Evolutionary conservation across 768 basidiomycete species (phyloP).

Genomic region (Tephrocybe rancida): DNA sequence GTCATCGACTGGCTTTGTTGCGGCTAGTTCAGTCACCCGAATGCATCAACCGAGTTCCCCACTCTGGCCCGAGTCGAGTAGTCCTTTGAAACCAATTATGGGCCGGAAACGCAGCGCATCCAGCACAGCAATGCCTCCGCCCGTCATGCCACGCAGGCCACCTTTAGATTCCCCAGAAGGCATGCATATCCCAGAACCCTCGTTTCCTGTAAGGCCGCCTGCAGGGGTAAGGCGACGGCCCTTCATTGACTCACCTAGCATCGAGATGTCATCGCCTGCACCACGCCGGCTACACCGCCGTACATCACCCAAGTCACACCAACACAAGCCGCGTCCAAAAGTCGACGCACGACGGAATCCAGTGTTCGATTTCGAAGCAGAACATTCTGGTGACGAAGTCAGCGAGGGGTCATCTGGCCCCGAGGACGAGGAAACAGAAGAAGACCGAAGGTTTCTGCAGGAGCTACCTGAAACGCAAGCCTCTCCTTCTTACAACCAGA

Average conservation of each 20-base stretch:
- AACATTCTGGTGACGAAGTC: slow-evolving; percentile 80
- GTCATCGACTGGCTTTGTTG: slow-evolving; percentile 19
- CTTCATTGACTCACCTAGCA: slow-evolving; percentile 26
- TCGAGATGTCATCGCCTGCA: slow-evolving; percentile 30
- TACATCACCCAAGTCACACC: slow-evolving; percentile 30
- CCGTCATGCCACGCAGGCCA: slow-evolving; percentile 21
- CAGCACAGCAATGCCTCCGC: slow-evolving; percentile 28
- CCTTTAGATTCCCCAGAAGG: slow-evolving; percentile 14
- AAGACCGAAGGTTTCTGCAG: slow-evolving; percentile 67
- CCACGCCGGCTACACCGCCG: slow-evolving; percentile 40
- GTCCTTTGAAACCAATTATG: slow-evolving; percentile 13
- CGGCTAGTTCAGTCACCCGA: background rate
- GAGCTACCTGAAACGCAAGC: slow-evolving; percentile 68
- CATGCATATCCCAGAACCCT: slow-evolving; percentile 24
- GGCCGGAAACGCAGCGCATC: slow-evolving; percentile 6
- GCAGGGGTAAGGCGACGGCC: slow-evolving; percentile 22
- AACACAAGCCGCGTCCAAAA: slow-evolving; percentile 1
- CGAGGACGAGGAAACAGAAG: slow-evolving; percentile 65
- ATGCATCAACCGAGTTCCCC: slow-evolving; percentile 8
- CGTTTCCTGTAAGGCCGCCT: slow-evolving; percentile 28
- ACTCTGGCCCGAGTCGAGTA: slow-evolving; percentile 12
- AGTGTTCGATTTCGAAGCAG: slow-evolving; percentile 70
- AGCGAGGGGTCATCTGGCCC: slow-evolving; percentile 62
- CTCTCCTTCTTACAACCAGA: slow-evolving; percentile 75
- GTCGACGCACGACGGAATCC: slow-evolving; percentile 25